Evolutionary conservation across 306 rosid species (phyloP).

Genomic region (Medicago lupulina): DNA sequence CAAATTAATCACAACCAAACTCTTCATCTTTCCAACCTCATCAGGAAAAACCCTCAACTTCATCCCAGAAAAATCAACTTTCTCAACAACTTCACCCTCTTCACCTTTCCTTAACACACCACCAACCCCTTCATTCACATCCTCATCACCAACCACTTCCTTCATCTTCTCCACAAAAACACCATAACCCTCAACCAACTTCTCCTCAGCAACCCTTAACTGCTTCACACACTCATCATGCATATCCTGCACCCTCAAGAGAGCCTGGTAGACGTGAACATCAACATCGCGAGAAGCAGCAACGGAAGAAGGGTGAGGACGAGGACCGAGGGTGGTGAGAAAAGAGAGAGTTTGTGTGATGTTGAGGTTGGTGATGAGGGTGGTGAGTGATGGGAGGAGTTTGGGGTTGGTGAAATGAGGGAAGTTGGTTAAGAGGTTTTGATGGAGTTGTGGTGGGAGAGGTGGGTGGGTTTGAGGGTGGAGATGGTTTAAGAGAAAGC

Average conservation of each 20-base stretch:
- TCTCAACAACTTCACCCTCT: slow-evolving; percentile 41
- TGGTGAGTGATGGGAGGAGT: slow-evolving; percentile 44
- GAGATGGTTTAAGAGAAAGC: slow-evolving; percentile 38
- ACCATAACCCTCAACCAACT: slow-evolving; percentile 40
- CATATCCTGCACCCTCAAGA: slow-evolving; percentile 48
- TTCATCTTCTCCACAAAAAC: slow-evolving; percentile 27
- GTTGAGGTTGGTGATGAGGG: slow-evolving; percentile 34
- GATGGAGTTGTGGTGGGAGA: slow-evolving; percentile 22
- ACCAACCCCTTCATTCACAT: slow-evolving; percentile 36
- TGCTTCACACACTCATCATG: slow-evolving; percentile 48
- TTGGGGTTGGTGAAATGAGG: slow-evolving; percentile 42
- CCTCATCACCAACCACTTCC: slow-evolving; percentile 22
- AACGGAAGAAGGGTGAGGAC: slow-evolving; percentile 40
- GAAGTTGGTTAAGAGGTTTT: slow-evolving; percentile 39
- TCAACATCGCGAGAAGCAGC: slow-evolving; percentile 28
- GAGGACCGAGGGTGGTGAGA: slow-evolving; percentile 52
- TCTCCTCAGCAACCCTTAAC: slow-evolving; percentile 46
- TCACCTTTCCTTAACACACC: slow-evolving; percentile 47
- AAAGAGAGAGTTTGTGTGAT: slow-evolving; percentile 43
- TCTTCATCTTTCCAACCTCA: slow-evolving; percentile 49
- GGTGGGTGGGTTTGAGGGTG: slow-evolving; percentile 39
- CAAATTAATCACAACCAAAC: slow-evolving; percentile 48
- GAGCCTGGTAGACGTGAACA: slow-evolving; percentile 39
- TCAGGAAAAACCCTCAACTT: slow-evolving; percentile 56
- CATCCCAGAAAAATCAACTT: slow-evolving; percentile 50